Conservation (phyloP, 2,329 filamentous ascomycete species). For the Aureobasidium sp. region DNA sequence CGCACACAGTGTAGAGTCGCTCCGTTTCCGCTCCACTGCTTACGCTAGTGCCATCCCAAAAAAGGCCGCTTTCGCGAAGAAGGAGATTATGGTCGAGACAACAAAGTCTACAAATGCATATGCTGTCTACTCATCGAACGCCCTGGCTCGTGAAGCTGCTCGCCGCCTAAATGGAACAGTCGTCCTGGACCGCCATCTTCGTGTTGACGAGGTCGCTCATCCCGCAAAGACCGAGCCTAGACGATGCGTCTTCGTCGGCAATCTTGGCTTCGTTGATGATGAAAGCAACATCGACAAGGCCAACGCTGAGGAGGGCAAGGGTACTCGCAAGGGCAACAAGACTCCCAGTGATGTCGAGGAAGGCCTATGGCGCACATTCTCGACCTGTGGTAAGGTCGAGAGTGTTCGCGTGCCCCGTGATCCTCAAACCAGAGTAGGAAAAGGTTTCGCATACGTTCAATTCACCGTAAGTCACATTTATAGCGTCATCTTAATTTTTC, state of each 20-base stretch:
- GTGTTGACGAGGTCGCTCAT: constrained; percentile 86
- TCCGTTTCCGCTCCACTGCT: constrained; percentile 89
- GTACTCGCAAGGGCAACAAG: constrained; percentile 60
- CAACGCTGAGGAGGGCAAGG: constrained; percentile 54
- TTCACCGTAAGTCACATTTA: constrained; percentile 49
- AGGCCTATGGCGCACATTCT: constrained; percentile 79
- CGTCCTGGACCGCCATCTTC: constrained; percentile 78
- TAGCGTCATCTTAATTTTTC: too few relatives aligned
- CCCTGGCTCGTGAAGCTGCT: constrained; percentile 69
- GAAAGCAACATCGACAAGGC: constrained; percentile 61
- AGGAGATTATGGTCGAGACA: constrained; percentile 82
- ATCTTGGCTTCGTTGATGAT: constrained; percentile 91
- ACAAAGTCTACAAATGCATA: constrained; percentile 94
- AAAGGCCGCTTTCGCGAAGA: constrained; percentile 88
- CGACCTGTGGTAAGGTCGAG: constrained; percentile 74
- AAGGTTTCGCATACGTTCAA: constrained; percentile 96
- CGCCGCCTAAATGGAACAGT: constrained; percentile 74
- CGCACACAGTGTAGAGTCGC: constrained; percentile 71
- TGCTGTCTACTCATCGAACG: constrained; percentile 70
- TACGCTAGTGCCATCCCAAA: constrained; percentile 80
- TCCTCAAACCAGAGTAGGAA: constrained; percentile 82
- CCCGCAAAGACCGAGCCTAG: constrained; percentile 75
- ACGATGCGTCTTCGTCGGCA: constrained; percentile 92
- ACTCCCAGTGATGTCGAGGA: constrained; percentile 81
- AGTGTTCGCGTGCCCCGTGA: constrained; percentile 90